Evolutionary conservation across 2,329 filamentous ascomycete species (phyloP).

Genomic region (Penicillium crustosum): DNA sequence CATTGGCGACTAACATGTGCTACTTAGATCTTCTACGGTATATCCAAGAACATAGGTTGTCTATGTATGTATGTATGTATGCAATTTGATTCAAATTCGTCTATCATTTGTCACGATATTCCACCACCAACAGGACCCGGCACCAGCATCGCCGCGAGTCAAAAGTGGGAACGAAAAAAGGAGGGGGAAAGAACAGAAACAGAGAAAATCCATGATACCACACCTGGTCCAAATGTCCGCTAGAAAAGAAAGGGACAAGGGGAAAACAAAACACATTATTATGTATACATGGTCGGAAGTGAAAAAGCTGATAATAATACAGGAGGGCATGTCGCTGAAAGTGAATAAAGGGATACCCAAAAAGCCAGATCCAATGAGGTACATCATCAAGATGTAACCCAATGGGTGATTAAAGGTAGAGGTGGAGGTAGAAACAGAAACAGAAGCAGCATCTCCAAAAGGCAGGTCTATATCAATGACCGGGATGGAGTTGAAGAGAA

Average conservation of each 20-base stretch:
- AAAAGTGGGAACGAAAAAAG: neutral
- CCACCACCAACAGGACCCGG: neutral
- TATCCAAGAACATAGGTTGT: neutral
- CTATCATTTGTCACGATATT: slow-evolving; percentile 1
- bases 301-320: slow-evolving; percentile 21
- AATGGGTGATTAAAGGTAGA: slow-evolving; percentile 7
- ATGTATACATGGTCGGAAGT: slow-evolving; percentile 20
- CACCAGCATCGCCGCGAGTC: neutral
- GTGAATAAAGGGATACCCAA: slow-evolving; percentile 12
- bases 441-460: slow-evolving; percentile 3
- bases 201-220: neutral
- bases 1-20: neutral
- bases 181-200: neutral
- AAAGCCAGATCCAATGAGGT: slow-evolving; percentile 1
- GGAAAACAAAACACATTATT: slow-evolving; percentile 12
- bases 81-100: slow-evolving; percentile 7
- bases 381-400: neutral
- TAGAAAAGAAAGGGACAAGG: neutral
- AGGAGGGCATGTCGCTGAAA: slow-evolving; percentile 15
- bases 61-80: neutral
- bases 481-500: neutral
- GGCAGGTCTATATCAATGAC: slow-evolving; percentile 6
- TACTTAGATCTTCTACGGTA: neutral
- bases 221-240: neutral
- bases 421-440: slow-evolving; percentile 1